Base-by-base conservation (phyloP, 2,329 filamentous ascomycete species). In the Rutstroemia sydowiana region DNA sequence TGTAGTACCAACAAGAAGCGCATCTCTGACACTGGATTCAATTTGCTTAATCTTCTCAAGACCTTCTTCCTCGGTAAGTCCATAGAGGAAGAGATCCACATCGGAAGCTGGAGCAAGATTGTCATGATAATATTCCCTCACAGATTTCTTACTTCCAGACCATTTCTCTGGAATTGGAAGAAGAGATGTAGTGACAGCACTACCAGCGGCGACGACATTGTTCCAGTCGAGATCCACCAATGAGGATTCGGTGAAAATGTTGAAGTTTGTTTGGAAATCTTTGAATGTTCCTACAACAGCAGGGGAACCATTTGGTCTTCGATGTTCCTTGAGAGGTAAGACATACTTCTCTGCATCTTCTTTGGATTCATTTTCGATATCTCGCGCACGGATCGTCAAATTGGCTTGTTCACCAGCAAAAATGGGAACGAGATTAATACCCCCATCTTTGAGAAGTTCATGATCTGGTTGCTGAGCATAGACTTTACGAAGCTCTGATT, bases 31-130 rank as follows among this genome's bases (percentile, higher is more conserved):
- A n/a, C 74, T 76, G 20, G 74, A 70, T 66, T 95, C 89, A 54
- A 95, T 92, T 58, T 88, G 74, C 64, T 85, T 85, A 68, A 95
- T 93, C 73, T 95, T 93, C 62, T 89, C 82, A 16, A 90, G 73
- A 0, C 87, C 88, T 64, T 91, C 73, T 44, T 89, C 80, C 61
- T 93, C 87, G 8, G 76, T 83, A 56, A 95, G 74, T 0, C 84
- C 88, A 61, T 93, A 92, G 28, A 95, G 70, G 65, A 95, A 95
- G 2, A 95, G 75, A 65, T 95, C 89, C 9, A 95, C 86, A 66
- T 95, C 89, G 3, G 87, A 92, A 1, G 88, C 88, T 0, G 88
- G 88, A 10, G 86, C 87, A 57, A 92, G 79, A 55, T 82, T 81
- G 62, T 91, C 81, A 62, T 95, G 89, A 59, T 92, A 95, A 66